Conservation (phyloP, 192 early-diverging fungal genomes). For the Coemansia sp. region DNA sequence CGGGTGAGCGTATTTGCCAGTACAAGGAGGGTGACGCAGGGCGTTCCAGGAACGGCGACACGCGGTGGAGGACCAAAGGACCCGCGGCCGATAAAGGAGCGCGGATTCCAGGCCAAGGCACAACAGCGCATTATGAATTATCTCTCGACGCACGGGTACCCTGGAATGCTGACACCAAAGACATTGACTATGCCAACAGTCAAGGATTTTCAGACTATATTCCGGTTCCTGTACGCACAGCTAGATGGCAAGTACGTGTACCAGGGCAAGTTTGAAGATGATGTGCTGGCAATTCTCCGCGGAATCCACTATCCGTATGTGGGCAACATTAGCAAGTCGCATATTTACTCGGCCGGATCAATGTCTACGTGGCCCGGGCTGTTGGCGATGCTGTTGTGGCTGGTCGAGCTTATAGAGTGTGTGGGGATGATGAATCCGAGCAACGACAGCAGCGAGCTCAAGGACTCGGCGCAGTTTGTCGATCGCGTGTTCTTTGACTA, state of each 20-base stretch:
- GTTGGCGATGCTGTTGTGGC: constrained; percentile 72
- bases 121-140: constrained; percentile 64
- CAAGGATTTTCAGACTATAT: constrained; percentile 74
- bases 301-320: constrained; percentile 55
- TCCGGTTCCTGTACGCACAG: constrained; percentile 70
- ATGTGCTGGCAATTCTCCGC: constrained; percentile 63
- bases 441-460: constrained; percentile 33
- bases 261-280: constrained; percentile 69
- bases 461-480: constrained; percentile 57
- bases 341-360: constrained; percentile 65
- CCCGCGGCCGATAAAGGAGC: constrained; percentile 67
- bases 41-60: constrained; percentile 35
- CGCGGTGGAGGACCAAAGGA: constrained; percentile 64
- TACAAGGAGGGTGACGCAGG: constrained; percentile 44
- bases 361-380: constrained; percentile 69
- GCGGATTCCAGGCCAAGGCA: constrained; percentile 60
- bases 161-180: constrained; percentile 59
- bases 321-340: constrained; percentile 67
- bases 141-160: constrained; percentile 66
- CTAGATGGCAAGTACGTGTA: constrained; percentile 67
- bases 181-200: constrained; percentile 61
- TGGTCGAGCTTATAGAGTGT: constrained; percentile 68
- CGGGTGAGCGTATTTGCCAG: constrained; percentile 55
- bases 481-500: constrained; percentile 77
- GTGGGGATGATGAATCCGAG: constrained; percentile 58